phyloP scores from a whole-genome alignment of 2,329 filamentous ascomycete species.

The Fusarium phyllophilum region DNA sequence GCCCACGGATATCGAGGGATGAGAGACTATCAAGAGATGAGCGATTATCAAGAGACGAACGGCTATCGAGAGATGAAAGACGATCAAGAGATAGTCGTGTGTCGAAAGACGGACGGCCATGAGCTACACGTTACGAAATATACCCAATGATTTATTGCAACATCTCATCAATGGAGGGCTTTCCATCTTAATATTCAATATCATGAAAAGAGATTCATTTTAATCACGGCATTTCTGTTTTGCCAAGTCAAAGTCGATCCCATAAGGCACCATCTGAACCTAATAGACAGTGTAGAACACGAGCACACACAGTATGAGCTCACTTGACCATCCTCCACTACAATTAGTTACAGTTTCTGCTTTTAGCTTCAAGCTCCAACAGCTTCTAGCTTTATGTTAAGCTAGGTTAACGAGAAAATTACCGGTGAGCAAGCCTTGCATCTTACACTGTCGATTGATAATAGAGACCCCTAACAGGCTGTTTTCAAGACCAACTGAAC shows the following conservation, averaged over 20 bases:
- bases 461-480: neutral
- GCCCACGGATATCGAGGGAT: conserved; percentile 36
- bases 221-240: neutral
- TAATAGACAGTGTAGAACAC: neutral
- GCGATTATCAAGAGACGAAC: conserved; percentile 30
- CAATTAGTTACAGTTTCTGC: neutral
- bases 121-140: conserved; percentile 28
- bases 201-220: neutral
- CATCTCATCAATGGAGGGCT: neutral
- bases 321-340: conserved; percentile 39
- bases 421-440: neutral
- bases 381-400: conserved; percentile 16
- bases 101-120: conserved; percentile 33
- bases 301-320: conserved; percentile 46
- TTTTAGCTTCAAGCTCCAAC: conserved; percentile 9
- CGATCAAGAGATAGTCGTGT: conserved; percentile 30
- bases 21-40: conserved; percentile 32
- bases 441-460: neutral
- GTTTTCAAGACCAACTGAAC: neutral
- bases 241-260: neutral
- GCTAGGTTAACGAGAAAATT: neutral
- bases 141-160: conserved; percentile 34
- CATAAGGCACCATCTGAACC: neutral
- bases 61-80: conserved; percentile 31
- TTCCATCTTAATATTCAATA: neutral